phyloP scores from a whole-genome alignment of 306 rosid genomes.

The Trichosanthes truncata region DNA sequence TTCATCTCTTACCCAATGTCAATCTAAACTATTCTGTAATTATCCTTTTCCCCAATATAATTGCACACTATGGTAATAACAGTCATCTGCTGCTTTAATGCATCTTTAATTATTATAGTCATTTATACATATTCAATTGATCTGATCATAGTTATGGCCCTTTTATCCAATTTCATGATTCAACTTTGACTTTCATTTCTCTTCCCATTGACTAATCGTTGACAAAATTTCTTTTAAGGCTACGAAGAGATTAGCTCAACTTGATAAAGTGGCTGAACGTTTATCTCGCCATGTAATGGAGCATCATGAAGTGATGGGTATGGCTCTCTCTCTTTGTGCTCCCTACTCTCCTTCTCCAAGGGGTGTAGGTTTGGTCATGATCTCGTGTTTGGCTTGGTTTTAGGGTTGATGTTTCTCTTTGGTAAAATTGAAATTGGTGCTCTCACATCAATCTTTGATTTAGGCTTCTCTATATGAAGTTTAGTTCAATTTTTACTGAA shows the following conservation, averaged over 20 bases:
- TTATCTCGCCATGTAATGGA: slow-evolving; percentile 91
- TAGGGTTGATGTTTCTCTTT: not conserved
- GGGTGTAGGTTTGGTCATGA: not conserved
- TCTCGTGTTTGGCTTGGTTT: not conserved
- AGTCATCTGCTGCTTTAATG: not conserved
- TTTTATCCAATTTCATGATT: not conserved
- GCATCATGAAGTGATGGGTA: slow-evolving; percentile 99
- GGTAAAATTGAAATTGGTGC: not conserved
- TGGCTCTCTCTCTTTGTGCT: not conserved
- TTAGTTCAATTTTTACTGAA: not conserved
- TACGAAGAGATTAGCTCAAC: slow-evolving; percentile 75
- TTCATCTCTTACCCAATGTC: not conserved
- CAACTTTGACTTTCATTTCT: not conserved
- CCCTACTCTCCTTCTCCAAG: not conserved
- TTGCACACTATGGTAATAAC: not conserved
- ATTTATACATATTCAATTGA: not conserved
- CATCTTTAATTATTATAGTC: not conserved
- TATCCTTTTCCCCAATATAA: not conserved
- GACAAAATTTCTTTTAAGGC: slow-evolving; percentile 34
- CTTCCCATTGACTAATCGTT: slow-evolving; percentile 1
- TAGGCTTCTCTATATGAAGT: not conserved
- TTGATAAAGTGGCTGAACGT: slow-evolving; percentile 82
- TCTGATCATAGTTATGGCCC: not conserved
- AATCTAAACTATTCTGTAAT: not conserved
- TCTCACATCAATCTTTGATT: not conserved